Percentiles rank a stretch among this genome's conserved stretches.
phyloP scores from a whole-genome alignment of 164 flowering plant genomes.

The Magnolia sinica region DNA sequence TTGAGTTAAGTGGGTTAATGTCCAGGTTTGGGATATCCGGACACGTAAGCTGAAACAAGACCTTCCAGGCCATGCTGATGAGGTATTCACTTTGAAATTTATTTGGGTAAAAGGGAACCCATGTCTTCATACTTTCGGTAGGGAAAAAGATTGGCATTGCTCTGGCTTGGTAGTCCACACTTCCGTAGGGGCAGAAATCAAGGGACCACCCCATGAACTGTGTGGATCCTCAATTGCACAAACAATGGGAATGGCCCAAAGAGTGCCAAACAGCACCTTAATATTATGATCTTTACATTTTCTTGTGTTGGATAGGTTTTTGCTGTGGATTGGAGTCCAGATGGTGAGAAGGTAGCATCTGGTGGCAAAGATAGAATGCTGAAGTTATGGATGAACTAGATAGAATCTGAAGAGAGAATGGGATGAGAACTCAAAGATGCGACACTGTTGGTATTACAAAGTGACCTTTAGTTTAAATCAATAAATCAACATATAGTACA shows the following conservation, averaged over 20 bases:
- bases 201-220: not conserved
- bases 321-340: slow-evolving; percentile 99
- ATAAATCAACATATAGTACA: not conserved
- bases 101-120: not conserved
- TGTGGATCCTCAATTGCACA: not conserved
- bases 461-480: not conserved
- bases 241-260: not conserved
- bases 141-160: too few species aligned
- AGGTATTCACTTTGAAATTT: slow-evolving; percentile 40
- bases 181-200: too few species aligned
- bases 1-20: not conserved
- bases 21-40: slow-evolving; percentile 86
- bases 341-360: slow-evolving; percentile 98
- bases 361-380: slow-evolving; percentile 85
- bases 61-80: slow-evolving; percentile 98
- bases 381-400: slow-evolving; percentile 88
- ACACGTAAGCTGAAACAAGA: slow-evolving; percentile 81
- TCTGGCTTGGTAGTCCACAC: too few species aligned
- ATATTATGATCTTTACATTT: not conserved
- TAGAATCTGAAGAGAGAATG: not conserved
- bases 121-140: too few species aligned
- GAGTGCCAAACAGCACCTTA: not conserved
- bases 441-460: not conserved
- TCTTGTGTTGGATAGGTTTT: slow-evolving; percentile 48
- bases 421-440: not conserved